These are phyloP conservation scores for Solanum appendiculatum DNA, from an alignment of 257 asterid species.

Conservation along the genomic window DNA sequence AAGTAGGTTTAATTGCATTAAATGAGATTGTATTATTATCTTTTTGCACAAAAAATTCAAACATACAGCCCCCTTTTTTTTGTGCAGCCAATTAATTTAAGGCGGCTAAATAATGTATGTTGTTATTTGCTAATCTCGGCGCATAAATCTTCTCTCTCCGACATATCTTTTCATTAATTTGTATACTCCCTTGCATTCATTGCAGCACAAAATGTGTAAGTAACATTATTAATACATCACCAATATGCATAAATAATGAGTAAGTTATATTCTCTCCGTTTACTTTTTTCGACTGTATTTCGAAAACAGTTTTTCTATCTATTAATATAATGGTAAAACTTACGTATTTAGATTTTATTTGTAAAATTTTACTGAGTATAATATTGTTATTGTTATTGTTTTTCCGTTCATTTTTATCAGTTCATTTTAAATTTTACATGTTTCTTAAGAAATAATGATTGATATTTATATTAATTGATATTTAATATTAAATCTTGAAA, in stretches of 20 bases:
- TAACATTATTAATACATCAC: not conserved
- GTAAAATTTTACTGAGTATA: too few relatives aligned
- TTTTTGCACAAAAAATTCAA: not conserved
- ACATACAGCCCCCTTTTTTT: not conserved
- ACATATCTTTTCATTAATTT: not conserved
- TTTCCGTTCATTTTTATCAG: too few relatives aligned
- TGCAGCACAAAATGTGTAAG: not conserved
- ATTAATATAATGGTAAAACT: too few relatives aligned
- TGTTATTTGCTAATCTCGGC: not conserved
- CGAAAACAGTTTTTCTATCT: too few relatives aligned
- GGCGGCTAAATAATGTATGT: not conserved
- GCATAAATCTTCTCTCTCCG: not conserved
- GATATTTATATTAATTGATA: too few relatives aligned
- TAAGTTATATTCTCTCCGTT: not conserved
- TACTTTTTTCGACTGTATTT: fast-evolving
- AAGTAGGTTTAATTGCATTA: not conserved
- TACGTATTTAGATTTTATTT: too few relatives aligned
- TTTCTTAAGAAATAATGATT: too few relatives aligned
- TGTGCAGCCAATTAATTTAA: not conserved
- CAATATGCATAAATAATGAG: not conserved
- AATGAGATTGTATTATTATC: not conserved
- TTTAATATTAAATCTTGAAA: too few relatives aligned
- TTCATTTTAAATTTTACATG: too few relatives aligned
- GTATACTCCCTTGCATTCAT: not conserved
- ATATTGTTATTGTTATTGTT: too few relatives aligned